Evolutionary conservation across 2,329 filamentous ascomycete genomes (phyloP), one percentile per base, ranked within the genome.

Genomic region (Cercospora sp.): DNA sequence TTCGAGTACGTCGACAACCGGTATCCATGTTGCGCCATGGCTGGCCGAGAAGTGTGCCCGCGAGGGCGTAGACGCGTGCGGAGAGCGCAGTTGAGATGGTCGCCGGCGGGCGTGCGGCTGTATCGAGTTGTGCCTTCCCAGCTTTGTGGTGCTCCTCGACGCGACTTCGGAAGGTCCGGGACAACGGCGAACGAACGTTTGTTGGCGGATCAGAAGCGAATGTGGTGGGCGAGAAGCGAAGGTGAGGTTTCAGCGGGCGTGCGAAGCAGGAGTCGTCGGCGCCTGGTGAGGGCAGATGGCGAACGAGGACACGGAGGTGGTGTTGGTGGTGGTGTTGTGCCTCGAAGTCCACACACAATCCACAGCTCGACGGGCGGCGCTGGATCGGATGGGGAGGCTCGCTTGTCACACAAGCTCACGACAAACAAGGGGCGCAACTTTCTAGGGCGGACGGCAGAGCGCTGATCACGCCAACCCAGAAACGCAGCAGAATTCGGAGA

Each of bases 1-100:
- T 80, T 86, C 57, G 88, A 90, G 76, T 87, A 89, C 64, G 86
- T 82, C 28, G 87, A 89, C 79, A 86, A 85, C 73, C 87, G 87
- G 73, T 86, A 87, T 87, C 86, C 85, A 89, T 88, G 75, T 64
- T 88, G 73, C 70, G 66, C 68, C 67, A 67, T 67, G 63, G 40
- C 31, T 61, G 67, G 68, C 61, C 45, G 63, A 13, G 23, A 12
- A n/a, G 20, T 58, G 23, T 61, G 74, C 73, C 74, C 74, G 64
- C 69, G 45, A 71, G 74, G 73, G 69, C 62, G 58, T 48, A 13
- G n/a, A n/a, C 31, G 26, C 23, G 64, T 65, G 51, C 60, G 61
- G 63, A 55, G 18, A 66, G 59, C 40, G 51, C 55, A 36, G 45
- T 23, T 59, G 66, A 30, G 26, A 33, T 57, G 57, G 59, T 20